These are phyloP conservation scores for Cinnamomum micranthum DNA, from an alignment of 164 flowering plant genomes.

Conservation along the genomic window DNA sequence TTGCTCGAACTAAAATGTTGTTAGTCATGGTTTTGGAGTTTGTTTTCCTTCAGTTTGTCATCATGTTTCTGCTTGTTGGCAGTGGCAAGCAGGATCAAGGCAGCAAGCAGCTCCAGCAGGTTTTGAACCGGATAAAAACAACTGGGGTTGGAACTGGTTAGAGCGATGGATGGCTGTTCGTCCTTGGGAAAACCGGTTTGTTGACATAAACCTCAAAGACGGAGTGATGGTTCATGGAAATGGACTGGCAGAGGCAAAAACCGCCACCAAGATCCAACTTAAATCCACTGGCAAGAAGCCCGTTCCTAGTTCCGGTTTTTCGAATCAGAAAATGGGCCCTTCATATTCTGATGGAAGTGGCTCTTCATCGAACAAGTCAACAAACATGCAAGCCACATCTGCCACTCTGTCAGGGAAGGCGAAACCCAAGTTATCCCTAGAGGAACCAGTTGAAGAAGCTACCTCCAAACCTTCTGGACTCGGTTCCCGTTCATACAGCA, in stretches of 20 bases:
- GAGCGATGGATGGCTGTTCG: slow-evolving; percentile 99
- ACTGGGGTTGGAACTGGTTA: slow-evolving; percentile 99
- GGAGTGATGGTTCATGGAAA: slow-evolving; percentile 56
- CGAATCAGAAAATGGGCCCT: slow-evolving; percentile 47
- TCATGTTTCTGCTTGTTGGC: slow-evolving; percentile 14
- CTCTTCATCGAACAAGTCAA: slow-evolving; percentile 58
- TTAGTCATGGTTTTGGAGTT: not conserved
- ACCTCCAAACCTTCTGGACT: slow-evolving; percentile 31
- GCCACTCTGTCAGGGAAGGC: slow-evolving; percentile 29
- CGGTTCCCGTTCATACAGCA: slow-evolving; percentile 67
- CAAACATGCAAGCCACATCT: slow-evolving; percentile 36
- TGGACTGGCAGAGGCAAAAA: slow-evolving; percentile 42
- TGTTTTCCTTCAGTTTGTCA: not conserved
- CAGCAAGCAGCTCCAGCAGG: slow-evolving; percentile 52
- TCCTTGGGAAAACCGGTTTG: slow-evolving; percentile 95
- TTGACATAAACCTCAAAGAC: slow-evolving; percentile 71
- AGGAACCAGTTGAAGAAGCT: slow-evolving; percentile 47
- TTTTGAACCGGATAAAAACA: slow-evolving; percentile 93
- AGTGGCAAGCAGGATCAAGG: slow-evolving; percentile 98
- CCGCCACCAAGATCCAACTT: slow-evolving; percentile 27
- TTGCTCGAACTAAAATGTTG: not conserved
- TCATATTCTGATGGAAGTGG: slow-evolving; percentile 69
- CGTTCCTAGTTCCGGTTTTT: not conserved
- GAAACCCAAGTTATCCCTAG: slow-evolving; percentile 38
- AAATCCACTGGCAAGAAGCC: slow-evolving; percentile 50